Conservation (phyloP, 2,329 filamentous ascomycete species). For the Lachnellula hyalina region DNA sequence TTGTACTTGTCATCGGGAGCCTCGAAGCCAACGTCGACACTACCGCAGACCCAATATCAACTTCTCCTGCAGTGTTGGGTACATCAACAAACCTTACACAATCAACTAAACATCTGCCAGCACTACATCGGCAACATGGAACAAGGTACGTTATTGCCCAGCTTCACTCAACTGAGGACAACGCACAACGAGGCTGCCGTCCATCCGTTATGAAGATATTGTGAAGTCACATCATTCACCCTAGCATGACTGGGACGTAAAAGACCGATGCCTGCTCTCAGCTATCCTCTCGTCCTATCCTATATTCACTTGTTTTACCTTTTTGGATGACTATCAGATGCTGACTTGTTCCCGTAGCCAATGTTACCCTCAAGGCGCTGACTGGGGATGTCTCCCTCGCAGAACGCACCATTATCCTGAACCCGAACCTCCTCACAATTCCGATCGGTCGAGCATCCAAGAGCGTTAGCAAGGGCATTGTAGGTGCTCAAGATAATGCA, state of each 20-base stretch:
- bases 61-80: no score
- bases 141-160: no score
- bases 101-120: no score
- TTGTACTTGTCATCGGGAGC: not conserved
- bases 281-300: not conserved
- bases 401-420: slow-evolving; percentile 22
- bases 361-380: slow-evolving; percentile 20
- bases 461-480: slow-evolving; percentile 38
- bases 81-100: no score
- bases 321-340: not conserved
- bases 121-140: no score
- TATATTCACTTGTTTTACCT: not conserved
- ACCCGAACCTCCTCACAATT: slow-evolving; percentile 10
- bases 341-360: slow-evolving; percentile 17
- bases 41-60: not conserved
- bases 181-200: no score
- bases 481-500: slow-evolving; percentile 47
- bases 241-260: no score
- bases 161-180: no score
- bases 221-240: no score
- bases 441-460: slow-evolving; percentile 43
- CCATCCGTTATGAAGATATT: no score
- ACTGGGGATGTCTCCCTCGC: slow-evolving; percentile 18
- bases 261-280: no score
- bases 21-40: not conserved